Evolutionary conservation across 768 basidiomycete genomes (phyloP).

Genomic region (Amanita pseudoporphyria): DNA sequence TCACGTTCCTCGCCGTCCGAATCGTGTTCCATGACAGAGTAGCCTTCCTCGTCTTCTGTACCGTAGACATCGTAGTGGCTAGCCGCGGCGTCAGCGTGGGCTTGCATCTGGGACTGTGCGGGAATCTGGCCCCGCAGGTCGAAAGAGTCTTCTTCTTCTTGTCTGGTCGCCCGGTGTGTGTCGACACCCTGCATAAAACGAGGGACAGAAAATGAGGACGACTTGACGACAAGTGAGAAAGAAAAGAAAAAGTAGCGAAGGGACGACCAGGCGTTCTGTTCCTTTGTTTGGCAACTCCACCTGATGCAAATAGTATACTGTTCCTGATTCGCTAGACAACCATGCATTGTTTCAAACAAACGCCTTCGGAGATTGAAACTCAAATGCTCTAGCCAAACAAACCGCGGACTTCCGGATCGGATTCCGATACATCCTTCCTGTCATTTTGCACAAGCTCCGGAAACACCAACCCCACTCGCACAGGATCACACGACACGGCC

Average conservation of each 20-base stretch:
- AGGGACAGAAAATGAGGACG: not conserved
- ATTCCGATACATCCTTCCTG: too few relatives aligned
- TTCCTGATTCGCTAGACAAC: too few relatives aligned
- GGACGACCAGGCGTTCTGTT: too few relatives aligned
- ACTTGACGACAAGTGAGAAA: not conserved
- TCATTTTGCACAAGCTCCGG: too few relatives aligned
- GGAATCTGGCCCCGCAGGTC: constrained; percentile 63
- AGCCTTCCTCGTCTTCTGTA: not conserved
- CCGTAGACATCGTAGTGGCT: constrained; percentile 4
- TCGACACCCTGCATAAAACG: not conserved
- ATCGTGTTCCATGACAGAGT: constrained; percentile 9
- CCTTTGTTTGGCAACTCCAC: not conserved
- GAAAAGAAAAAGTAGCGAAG: not conserved
- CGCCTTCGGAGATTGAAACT: too few relatives aligned
- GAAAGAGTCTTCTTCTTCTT: constrained; percentile 55
- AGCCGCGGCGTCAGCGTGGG: constrained; percentile 33
- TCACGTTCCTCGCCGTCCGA: constrained; percentile 58
- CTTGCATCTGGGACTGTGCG: constrained; percentile 24
- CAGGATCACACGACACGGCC: too few relatives aligned
- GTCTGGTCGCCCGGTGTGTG: not conserved
- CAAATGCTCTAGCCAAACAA: too few relatives aligned
- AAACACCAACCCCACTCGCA: too few relatives aligned
- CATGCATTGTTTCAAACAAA: too few relatives aligned
- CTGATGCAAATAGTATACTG: not conserved
- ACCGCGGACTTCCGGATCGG: too few relatives aligned